These are phyloP conservation scores for Waitea zeae DNA, from an alignment of 1,284 basidiomycete genomes.

Conservation along the genomic window DNA sequence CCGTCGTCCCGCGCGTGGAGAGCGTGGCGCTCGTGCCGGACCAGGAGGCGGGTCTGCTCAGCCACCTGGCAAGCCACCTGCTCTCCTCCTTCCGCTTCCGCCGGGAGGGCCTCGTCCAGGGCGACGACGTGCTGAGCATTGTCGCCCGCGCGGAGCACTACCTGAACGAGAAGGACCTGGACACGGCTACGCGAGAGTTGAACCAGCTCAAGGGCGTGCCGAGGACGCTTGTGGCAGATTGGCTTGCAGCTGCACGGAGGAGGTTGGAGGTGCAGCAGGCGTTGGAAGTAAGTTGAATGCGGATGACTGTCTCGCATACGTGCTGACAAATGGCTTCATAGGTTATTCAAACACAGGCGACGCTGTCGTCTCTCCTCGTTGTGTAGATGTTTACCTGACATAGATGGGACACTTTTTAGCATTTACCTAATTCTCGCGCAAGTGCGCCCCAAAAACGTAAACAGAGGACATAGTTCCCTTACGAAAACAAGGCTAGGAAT, in stretches of 20 bases:
- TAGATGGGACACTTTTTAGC: too few species aligned
- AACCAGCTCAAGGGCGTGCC: constrained; percentile 85
- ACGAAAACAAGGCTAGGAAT: too few species aligned
- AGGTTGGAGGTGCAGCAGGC: constrained; percentile 90
- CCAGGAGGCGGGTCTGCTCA: constrained; percentile 72
- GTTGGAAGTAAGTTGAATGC: constrained; percentile 46
- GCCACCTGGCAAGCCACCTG: constrained; percentile 70
- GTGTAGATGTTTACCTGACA: constrained; percentile 15
- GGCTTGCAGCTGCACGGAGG: constrained; percentile 81
- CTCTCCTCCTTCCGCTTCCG: constrained; percentile 70
- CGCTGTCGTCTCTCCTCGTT: constrained; percentile 29
- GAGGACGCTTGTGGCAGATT: constrained; percentile 71
- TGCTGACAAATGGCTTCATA: constrained; percentile 14
- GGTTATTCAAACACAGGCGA: constrained; percentile 77
- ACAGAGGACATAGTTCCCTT: too few species aligned
- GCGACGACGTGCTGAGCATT: constrained; percentile 75
- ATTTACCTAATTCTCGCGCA: too few species aligned
- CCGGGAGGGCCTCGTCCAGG: constrained; percentile 57
- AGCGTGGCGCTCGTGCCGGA: constrained; percentile 86
- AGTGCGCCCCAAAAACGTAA: too few species aligned
- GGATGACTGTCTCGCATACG: constrained; percentile 1
- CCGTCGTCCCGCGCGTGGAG: constrained; percentile 74
- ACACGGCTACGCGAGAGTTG: constrained; percentile 79
- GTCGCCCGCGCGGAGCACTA: constrained; percentile 84
- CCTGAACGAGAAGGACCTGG: constrained; percentile 85